phyloP scores from a whole-genome alignment of 257 asterid genomes.

The Gentiana dahurica region DNA sequence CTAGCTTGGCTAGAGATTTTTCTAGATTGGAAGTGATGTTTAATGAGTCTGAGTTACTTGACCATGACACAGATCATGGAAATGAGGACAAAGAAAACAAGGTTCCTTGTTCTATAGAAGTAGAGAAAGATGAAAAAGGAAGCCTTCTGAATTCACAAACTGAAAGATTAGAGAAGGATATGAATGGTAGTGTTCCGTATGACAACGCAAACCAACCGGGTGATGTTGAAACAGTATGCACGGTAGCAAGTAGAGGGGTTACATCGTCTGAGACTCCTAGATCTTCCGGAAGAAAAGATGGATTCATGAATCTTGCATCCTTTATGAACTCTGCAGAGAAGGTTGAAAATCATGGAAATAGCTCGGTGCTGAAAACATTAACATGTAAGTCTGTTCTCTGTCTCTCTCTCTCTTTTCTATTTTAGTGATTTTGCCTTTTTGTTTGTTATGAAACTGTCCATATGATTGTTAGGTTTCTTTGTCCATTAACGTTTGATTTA shows the following conservation, averaged over 20 bases:
- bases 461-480: too few species aligned
- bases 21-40: slow-evolving; percentile 56
- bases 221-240: slow-evolving; percentile 15
- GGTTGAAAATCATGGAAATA: slow-evolving; percentile 43
- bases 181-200: slow-evolving; percentile 12
- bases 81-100: slow-evolving; percentile 50
- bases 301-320: slow-evolving; percentile 35
- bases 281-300: slow-evolving; percentile 37
- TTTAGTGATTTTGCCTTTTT: not conserved
- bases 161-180: slow-evolving; percentile 20
- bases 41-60: slow-evolving; percentile 30
- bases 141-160: slow-evolving; percentile 18
- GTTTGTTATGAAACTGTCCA: not conserved
- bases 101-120: slow-evolving; percentile 26
- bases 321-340: slow-evolving; percentile 32
- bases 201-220: slow-evolving; percentile 21
- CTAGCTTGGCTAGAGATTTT: slow-evolving; percentile 37
- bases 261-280: slow-evolving; percentile 37
- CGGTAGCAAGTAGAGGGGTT: slow-evolving; percentile 17
- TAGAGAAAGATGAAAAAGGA: slow-evolving; percentile 19
- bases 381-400: slow-evolving; percentile 43
- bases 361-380: slow-evolving; percentile 37
- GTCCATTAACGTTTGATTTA: too few species aligned
- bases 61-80: slow-evolving; percentile 16
- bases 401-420: not conserved